Percentiles rank a stretch among this genome's conserved stretches.
Evolutionary conservation across 192 early-diverging fungal genomes (phyloP).

Genomic region (Coemansia umbellata): DNA sequence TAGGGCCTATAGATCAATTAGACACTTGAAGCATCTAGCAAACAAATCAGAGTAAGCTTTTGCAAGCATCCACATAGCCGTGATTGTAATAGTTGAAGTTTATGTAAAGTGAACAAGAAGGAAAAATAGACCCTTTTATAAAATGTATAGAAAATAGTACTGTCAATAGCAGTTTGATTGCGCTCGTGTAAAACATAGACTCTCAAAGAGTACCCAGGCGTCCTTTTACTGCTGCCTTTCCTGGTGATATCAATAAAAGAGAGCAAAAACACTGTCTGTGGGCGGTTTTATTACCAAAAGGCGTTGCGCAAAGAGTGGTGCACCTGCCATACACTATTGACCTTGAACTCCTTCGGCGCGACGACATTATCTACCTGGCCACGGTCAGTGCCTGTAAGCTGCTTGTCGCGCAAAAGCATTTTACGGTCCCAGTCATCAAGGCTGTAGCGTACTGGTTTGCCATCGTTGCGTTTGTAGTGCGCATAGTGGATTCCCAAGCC

Average conservation of each 20-base stretch:
- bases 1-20: too few species aligned
- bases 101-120: background rate
- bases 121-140: background rate
- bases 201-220: too few species aligned
- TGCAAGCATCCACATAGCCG: too few species aligned
- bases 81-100: too few species aligned
- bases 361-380: constrained; percentile 55
- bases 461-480: constrained; percentile 59
- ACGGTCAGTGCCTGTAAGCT: constrained; percentile 65
- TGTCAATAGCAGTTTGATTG: too few species aligned
- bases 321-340: constrained; percentile 69
- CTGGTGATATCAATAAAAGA: background rate
- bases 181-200: too few species aligned
- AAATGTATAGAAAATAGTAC: too few species aligned
- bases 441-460: constrained; percentile 62
- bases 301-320: constrained; percentile 51
- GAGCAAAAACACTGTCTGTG: too few species aligned
- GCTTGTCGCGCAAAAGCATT: constrained; percentile 76
- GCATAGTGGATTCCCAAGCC: constrained; percentile 57
- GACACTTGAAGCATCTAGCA: too few species aligned
- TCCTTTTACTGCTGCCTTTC: too few species aligned
- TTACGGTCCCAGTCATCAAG: constrained; percentile 71
- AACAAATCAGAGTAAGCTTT: too few species aligned
- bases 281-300: too few species aligned
- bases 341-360: constrained; percentile 63